phyloP scores from a whole-genome alignment of 441 rosid species.

The Pelargonium myrrhifolium region DNA sequence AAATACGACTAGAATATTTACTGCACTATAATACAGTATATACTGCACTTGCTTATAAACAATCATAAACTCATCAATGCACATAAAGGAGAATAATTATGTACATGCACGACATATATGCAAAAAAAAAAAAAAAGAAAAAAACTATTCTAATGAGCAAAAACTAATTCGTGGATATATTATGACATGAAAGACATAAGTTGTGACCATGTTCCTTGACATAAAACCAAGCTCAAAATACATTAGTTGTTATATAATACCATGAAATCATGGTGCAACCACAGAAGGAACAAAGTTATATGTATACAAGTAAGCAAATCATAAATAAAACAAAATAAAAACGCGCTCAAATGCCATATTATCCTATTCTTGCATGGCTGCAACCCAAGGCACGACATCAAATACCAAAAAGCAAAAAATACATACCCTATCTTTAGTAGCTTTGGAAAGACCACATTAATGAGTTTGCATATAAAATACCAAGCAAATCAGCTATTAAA shows the following conservation, averaged over 20 bases:
- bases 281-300: background rate
- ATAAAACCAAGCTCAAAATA: background rate
- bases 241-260: background rate
- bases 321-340: background rate
- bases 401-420: background rate
- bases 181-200: too few species aligned
- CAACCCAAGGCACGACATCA: background rate
- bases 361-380: background rate
- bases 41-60: too few species aligned
- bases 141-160: too few species aligned
- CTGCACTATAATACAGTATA: too few species aligned
- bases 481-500: background rate
- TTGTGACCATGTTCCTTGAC: too few species aligned
- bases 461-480: background rate
- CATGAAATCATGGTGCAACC: background rate
- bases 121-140: too few species aligned
- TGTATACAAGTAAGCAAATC: too few species aligned
- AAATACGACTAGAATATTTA: too few species aligned
- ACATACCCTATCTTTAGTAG: slow-evolving; percentile 62
- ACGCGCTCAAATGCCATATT: background rate
- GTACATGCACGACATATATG: too few species aligned
- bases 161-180: too few species aligned
- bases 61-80: too few species aligned
- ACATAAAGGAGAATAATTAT: too few species aligned
- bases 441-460: slow-evolving; percentile 66